These are phyloP conservation scores for Gossypium armourianum DNA, from an alignment of 441 rosid genomes.

Conservation along the genomic window DNA sequence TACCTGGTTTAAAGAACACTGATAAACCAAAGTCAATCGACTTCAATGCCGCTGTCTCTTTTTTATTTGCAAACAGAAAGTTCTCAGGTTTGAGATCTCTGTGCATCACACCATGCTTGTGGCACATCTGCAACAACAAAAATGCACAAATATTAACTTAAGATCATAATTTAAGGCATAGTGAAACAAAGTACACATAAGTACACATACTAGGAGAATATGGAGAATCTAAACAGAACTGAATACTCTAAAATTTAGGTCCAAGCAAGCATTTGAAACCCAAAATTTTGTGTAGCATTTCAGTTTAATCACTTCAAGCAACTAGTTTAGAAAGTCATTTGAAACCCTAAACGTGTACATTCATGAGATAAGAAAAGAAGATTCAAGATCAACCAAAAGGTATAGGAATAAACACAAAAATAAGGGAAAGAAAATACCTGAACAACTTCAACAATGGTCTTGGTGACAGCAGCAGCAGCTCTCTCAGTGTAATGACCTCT, in stretches of 20 bases:
- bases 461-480: constrained; percentile 64
- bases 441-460: constrained; percentile 63
- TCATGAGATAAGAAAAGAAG: background rate
- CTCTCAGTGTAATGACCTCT: constrained; percentile 67
- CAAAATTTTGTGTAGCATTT: background rate
- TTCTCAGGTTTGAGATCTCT: constrained; percentile 61
- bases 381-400: background rate
- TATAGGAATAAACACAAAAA: background rate
- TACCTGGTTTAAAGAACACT: constrained; percentile 66
- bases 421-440: constrained; percentile 30
- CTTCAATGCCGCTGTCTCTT: constrained; percentile 56
- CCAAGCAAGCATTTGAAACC: background rate
- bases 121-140: constrained; percentile 40
- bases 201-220: background rate
- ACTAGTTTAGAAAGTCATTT: background rate
- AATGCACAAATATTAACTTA: background rate
- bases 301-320: background rate
- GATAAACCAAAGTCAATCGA: constrained; percentile 66
- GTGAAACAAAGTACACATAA: background rate
- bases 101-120: constrained; percentile 55
- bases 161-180: background rate
- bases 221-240: background rate
- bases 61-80: constrained; percentile 54
- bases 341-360: background rate
- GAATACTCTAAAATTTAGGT: background rate